Conservation (phyloP, 164 flowering plant genomes). For the Liriodendron chinense region DNA sequence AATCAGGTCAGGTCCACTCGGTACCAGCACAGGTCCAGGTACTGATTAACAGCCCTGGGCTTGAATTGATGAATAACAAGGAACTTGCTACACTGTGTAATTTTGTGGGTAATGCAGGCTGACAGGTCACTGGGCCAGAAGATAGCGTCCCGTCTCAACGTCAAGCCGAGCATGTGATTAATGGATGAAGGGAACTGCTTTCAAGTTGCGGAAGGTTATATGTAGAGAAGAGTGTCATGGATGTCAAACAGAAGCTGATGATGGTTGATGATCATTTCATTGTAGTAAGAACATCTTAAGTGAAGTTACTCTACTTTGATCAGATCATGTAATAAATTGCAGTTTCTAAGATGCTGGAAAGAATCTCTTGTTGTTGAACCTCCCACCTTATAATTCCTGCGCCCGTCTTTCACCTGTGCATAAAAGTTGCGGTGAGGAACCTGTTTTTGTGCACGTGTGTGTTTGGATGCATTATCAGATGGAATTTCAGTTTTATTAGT, state of each 20-base stretch:
- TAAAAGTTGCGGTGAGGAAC: too few relatives aligned
- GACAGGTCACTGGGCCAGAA: slow-evolving; percentile 87
- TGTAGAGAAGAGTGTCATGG: neutral
- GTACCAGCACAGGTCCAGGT: too few relatives aligned
- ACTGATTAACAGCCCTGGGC: too few relatives aligned
- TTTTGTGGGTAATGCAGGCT: slow-evolving; percentile 41
- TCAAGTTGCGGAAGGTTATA: slow-evolving; percentile 12
- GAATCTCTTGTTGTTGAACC: neutral
- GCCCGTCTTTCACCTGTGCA: neutral
- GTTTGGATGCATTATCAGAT: too few relatives aligned
- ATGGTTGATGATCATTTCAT: neutral
- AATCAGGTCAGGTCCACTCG: too few relatives aligned
- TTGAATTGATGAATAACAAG: too few relatives aligned
- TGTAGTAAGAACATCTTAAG: neutral
- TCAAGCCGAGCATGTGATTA: slow-evolving; percentile 64
- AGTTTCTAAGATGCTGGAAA: slow-evolving; percentile 1
- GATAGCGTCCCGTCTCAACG: slow-evolving; percentile 73
- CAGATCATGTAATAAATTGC: neutral
- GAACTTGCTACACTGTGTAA: neutral
- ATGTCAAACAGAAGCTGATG: slow-evolving; percentile 1
- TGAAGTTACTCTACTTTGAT: neutral
- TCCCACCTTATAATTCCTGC: neutral
- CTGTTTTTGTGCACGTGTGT: too few relatives aligned
- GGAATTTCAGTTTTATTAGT: too few relatives aligned
- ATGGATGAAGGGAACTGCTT: slow-evolving; percentile 3